These are phyloP conservation scores for Aquilaria yunnanensis DNA, from an alignment of 345 rosid species.

Conservation along the genomic window DNA sequence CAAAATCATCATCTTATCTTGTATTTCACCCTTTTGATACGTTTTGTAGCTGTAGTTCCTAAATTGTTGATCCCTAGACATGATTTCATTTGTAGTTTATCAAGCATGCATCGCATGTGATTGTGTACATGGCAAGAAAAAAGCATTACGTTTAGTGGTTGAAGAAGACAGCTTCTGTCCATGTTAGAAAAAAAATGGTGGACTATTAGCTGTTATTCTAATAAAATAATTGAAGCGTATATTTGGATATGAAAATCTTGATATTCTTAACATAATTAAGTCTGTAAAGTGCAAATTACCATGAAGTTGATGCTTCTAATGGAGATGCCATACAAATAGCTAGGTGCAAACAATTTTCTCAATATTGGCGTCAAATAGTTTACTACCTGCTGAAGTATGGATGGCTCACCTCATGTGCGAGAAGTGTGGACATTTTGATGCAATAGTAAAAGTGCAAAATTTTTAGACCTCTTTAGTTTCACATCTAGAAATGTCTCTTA, in stretches of 20 bases:
- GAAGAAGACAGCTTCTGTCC: constrained; percentile 73
- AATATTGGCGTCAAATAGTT: background rate
- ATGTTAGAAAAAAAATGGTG: constrained; percentile 76
- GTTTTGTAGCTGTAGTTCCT: background rate
- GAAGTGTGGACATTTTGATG: constrained; percentile 84
- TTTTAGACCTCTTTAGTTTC: background rate
- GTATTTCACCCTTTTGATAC: background rate
- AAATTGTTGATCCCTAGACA: constrained; percentile 14
- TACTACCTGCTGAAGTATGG: constrained; percentile 69
- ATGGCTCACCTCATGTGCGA: constrained; percentile 86
- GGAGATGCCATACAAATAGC: background rate
- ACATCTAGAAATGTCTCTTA: too few relatives aligned
- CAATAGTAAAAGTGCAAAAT: constrained; percentile 17
- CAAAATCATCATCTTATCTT: constrained; percentile 50
- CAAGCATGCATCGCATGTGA: constrained; percentile 35
- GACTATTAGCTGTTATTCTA: constrained; percentile 11
- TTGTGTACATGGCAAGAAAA: constrained; percentile 80
- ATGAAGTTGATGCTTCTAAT: too few relatives aligned
- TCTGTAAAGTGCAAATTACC: too few relatives aligned
- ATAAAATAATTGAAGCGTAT: too few relatives aligned
- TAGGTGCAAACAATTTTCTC: background rate
- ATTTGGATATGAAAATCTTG: too few relatives aligned
- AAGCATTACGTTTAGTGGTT: constrained; percentile 94
- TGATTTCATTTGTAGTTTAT: constrained; percentile 41
- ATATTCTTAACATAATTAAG: too few relatives aligned